Conservation (phyloP, 1,139 yeast genomes). For the Candida neerlandica region DNA sequence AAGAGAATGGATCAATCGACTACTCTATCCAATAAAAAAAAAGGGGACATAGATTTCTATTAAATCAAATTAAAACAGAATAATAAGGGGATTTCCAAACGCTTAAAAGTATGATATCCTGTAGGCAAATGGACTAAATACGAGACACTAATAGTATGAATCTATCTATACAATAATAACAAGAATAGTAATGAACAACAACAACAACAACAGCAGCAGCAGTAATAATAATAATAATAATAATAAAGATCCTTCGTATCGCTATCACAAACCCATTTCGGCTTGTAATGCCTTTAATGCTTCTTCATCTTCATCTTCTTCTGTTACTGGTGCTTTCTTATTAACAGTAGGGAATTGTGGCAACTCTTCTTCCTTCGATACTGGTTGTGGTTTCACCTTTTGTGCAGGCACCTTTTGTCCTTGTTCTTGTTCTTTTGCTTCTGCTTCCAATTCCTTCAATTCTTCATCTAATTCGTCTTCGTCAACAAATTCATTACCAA, state of each 20-base stretch:
- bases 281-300: slow-evolving; percentile 89
- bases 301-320: slow-evolving; percentile 87
- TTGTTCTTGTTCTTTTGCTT: slow-evolving; percentile 54
- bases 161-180: slow-evolving; percentile 1
- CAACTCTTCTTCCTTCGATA: slow-evolving; percentile 26
- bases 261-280: slow-evolving; percentile 79
- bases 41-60: too few relatives aligned
- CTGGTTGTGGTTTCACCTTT: slow-evolving; percentile 18
- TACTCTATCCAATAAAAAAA: too few relatives aligned
- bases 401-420: slow-evolving; percentile 20
- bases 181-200: background rate
- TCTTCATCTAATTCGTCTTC: slow-evolving; percentile 91
- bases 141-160: background rate
- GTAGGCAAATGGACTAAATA: background rate
- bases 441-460: slow-evolving; percentile 84
- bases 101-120: too few relatives aligned
- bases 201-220: too few relatives aligned
- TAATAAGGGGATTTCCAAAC: background rate
- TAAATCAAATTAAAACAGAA: background rate
- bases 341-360: slow-evolving; percentile 54
- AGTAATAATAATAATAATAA: too few relatives aligned
- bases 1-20: too few relatives aligned
- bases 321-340: slow-evolving; percentile 42
- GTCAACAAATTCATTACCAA: slow-evolving; percentile 73
- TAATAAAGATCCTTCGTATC: background rate